Base-by-base conservation (phyloP, 768 basidiomycete species). In the Mycena polygramma region DNA sequence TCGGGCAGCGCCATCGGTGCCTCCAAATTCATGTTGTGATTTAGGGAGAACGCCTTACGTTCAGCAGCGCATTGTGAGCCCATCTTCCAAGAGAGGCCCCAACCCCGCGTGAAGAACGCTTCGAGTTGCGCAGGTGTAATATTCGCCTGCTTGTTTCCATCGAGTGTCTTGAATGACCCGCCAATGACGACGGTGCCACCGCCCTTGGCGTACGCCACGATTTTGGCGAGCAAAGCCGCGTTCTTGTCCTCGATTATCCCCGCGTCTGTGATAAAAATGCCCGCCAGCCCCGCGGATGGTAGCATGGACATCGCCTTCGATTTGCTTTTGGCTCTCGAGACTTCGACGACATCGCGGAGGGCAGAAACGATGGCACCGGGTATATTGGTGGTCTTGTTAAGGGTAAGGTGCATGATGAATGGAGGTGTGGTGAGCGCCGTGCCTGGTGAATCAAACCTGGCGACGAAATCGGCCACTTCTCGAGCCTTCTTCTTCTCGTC, bases 151-250 rank as follows among this genome's bases (percentile, higher is more conserved):
- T 10, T 43, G 22, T 41, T 62, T 2, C 39, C 22, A 30, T 39
- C 54, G 41, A 66, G 20, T 39, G 41, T 6, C 58, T 53, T 61
- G 73, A 83, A 81, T 13, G 72, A 60, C 46, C 76, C 77, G 9
- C 75, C 78, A 57, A 83, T 75, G 48, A 85, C 77, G 49, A 83
- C 75, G 8, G 75, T 80, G 0, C 85, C 85, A 7, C 85, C 83
- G 7, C 68, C 68, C 41, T 79, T 76, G 2, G 77, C 79, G 63
- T 81, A 85, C 53, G 76, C 75, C 30, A 81, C 79, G 46, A 85
- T 69, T 43, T 75, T 74, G 13, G 76, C 66, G 37, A 81, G 73
- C 0, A 84, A 70, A 19, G 76, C 73, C 4, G 75, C 73, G 49
- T 81, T 75, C 37, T 76, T 66, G 0, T 60, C 57, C 0, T 75